Evolutionary conservation across 768 basidiomycete species (phyloP), one percentile per base, ranked within the genome.

Genomic region (Coprinopsis sp.): DNA sequence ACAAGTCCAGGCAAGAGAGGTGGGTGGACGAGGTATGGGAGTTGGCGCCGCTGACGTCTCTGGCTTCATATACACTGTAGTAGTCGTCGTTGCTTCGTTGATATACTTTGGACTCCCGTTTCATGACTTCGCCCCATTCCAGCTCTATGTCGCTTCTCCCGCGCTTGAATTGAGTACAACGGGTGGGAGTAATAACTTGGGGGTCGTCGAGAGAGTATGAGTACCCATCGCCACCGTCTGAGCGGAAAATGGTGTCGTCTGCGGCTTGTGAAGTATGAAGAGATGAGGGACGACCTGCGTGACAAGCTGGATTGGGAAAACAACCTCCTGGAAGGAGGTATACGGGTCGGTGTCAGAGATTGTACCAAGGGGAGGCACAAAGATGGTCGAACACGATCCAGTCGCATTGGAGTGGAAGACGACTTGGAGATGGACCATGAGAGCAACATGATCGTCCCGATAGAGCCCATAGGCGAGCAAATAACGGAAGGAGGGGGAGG

Each of bases 341-440:
- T 51, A 51, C 49, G 89, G 86, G 0, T 82, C 81, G 11, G 90
- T 73, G 16, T 87, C 86, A 0, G 82, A 82, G 23, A 89, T 71
- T 2, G 76, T 72, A 44, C 78, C 73, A n/a, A 89, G 61, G 1
- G 88, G 87, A 0, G 88, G 88, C 1, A 91, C 78, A 55, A 86
- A 91, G 27, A 83, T 77, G 1, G 87, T 89, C 2, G 84, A 86
- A 0, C 81, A 74, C 6, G 85, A 86, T 2, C 86, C 77, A 14
- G 63, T 68, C 30, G 73, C 74, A 23, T 67, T 62, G n/a, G 56
- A 60, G 44, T 74, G 74, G 46, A 72, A 70, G 51, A 49, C 2
- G 47, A 49, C 10, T 40, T 29, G 4, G 47, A 49, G 21, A 49
- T 23, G 8, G 22, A 31, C 3, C 39, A 49, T 5, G 47, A 49